Base-by-base conservation (phyloP, 805 yeast species). In the Myxozyma sirexii region DNA sequence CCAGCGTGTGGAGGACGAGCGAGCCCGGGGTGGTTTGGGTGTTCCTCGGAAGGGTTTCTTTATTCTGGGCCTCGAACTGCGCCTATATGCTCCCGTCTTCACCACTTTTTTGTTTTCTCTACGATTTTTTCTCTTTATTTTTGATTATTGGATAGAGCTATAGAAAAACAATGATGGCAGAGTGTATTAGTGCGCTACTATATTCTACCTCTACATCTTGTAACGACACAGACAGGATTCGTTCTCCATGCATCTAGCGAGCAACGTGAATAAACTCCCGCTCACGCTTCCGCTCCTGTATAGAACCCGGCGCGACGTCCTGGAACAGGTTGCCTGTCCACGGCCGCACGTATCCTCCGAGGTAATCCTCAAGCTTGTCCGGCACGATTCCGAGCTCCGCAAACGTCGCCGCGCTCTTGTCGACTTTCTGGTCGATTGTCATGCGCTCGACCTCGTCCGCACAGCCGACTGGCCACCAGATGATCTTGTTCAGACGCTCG, bases 391-490 rank as follows among this genome's bases (percentile, higher is more conserved):
- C 94, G 68, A 89, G 80, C 70, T 89, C 94, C 35, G 75, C 76
- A 73, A 86, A 89, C 15, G 87, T 82, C 69, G 79, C 77, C 26
- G 90, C 90, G 15, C 72, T 70, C 31, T 82, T 79, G 69, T 85
- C 88, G 62, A 85, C 78, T 21, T 66, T 65, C 74, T 90, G 96
- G 75, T 87, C 79, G 60, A 87, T 79, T 68, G 82, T 79, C 74
- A 84, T 84, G 76, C 96, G 84, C 74, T 84, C 87, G 57, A 87
- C 80, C 72, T 85, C 85, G 74, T 90, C 96, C 27, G 88, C 82
- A 69, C 84, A 86, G 71, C 63, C 77, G 75, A 74, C 78, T 73
- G 81, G 82, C 79, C 75, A 72, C 77, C 59, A 79, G 69, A 67
- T 24, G 24, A 46, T 66, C 68, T 69, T 77, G 77, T 56, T 74